Base-by-base conservation (phyloP, 805 yeast genomes). In the Cyberlindnera galapagoensis region DNA sequence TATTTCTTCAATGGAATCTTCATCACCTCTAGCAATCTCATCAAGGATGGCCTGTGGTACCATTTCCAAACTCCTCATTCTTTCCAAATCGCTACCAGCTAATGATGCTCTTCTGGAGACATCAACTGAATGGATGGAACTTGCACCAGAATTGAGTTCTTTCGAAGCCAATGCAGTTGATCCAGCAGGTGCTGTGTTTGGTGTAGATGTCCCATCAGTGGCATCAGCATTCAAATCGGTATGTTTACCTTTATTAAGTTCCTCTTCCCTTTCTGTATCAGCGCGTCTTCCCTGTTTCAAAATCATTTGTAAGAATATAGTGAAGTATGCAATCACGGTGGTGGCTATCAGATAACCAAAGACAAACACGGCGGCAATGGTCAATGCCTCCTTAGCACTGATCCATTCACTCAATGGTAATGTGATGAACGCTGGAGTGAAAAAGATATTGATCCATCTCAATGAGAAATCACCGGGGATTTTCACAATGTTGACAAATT, bases 361-460 rank as follows among this genome's bases (percentile, higher is more conserved):
- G 6, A 78, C 63, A 44, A 81, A 83, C 6, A 81, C 82, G 0
- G 77, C 90, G 1, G 82, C 84, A 22, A 82, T 82, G 31, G 76
- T 76, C 44, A 79, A 62, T 9, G 84, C 83, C 44, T 82, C 90
- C 15, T 67, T 69, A 26, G 76, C 77, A 12, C 77, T 62, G 29
- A 83, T 76, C 39, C 70, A 69, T n/a, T 71, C 68, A 9, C 84
- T 70, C 33, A 81, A 62, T 0, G 90, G 90, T 21, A 82, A 63
- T 1, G 78, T 70, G 22, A 82, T 73, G 49, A 83, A 82, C 0
- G 87, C 76, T 1, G 92, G 90, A 1, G 84, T 75, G 62, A 82
- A 83, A 49, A 77, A 80, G 6, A 80, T 68, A 51, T 79, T 80
- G 57, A 83, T 83, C 90, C 92, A 82, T 34, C 80, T 65, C 30